Evolutionary conservation across 1,284 basidiomycete genomes (phyloP).

Genomic region (Cryptococcus hybrid): DNA sequence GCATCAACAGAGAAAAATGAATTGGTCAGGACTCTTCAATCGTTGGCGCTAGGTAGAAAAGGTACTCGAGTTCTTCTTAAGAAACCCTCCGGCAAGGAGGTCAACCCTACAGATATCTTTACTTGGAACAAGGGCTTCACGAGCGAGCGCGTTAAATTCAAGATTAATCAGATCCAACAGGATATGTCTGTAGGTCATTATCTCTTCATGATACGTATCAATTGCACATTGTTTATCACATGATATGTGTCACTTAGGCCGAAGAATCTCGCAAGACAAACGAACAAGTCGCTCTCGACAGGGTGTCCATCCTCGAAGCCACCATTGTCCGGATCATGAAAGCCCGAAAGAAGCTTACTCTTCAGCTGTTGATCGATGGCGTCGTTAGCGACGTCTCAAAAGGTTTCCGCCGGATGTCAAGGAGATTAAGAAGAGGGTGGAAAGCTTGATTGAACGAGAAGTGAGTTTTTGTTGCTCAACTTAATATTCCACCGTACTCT

Average conservation of each 20-base stretch:
- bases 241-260: constrained; percentile 53
- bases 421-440: constrained; percentile 80
- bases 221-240: not conserved
- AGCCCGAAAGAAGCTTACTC: constrained; percentile 76
- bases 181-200: constrained; percentile 67
- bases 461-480: constrained; percentile 22
- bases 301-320: constrained; percentile 82
- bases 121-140: constrained; percentile 79
- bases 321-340: constrained; percentile 97
- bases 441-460: constrained; percentile 73
- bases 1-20: constrained; percentile 62
- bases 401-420: constrained; percentile 54
- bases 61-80: constrained; percentile 73
- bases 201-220: not conserved
- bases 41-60: constrained; percentile 86
- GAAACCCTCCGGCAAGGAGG: constrained; percentile 72
- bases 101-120: constrained; percentile 75
- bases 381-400: constrained; percentile 64
- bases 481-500: not conserved
- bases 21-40: constrained; percentile 81
- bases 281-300: constrained; percentile 77
- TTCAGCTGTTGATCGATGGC: constrained; percentile 63
- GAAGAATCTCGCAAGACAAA: constrained; percentile 86
- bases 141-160: constrained; percentile 74
- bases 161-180: constrained; percentile 95